Percentiles rank a stretch among this genome's conserved stretches.
phyloP scores from a whole-genome alignment of 495 filamentous ascomycete species.

The Neurospora sublineolata region DNA sequence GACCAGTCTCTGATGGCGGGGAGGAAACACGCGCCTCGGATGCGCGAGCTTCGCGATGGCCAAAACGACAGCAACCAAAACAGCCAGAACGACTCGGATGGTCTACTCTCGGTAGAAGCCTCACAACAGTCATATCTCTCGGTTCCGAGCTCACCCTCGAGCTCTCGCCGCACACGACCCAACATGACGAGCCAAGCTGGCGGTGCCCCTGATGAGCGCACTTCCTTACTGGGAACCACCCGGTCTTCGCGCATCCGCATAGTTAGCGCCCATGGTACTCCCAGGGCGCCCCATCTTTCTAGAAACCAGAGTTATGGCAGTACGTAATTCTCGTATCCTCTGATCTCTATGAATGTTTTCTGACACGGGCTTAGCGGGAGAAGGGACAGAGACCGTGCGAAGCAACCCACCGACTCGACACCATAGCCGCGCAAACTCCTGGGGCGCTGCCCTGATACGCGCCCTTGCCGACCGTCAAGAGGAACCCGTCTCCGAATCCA shows the following conservation, averaged over 20 bases:
- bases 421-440: conserved; percentile 57
- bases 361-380: conserved; percentile 12
- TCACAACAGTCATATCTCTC: conserved; percentile 14
- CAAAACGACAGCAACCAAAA: background rate
- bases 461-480: conserved; percentile 35
- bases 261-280: conserved; percentile 26
- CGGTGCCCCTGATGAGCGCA: conserved; percentile 33
- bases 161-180: conserved; percentile 13
- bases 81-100: conserved; percentile 6
- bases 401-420: conserved; percentile 30
- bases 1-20: conserved; percentile 8
- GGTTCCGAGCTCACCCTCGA: conserved; percentile 20
- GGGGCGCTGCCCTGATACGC: conserved; percentile 39
- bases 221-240: conserved; percentile 31
- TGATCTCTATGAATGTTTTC: background rate
- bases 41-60: conserved; percentile 10
- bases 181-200: conserved; percentile 18
- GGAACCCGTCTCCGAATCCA: conserved; percentile 43
- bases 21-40: conserved; percentile 14
- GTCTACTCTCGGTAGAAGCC: background rate
- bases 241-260: conserved; percentile 32
- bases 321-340: conserved; percentile 9
- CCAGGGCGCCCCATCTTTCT: conserved; percentile 27
- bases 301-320: conserved; percentile 38
- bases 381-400: background rate